Conservation (phyloP, 768 basidiomycete genomes). For the Strobilomyces echinocephalus region DNA sequence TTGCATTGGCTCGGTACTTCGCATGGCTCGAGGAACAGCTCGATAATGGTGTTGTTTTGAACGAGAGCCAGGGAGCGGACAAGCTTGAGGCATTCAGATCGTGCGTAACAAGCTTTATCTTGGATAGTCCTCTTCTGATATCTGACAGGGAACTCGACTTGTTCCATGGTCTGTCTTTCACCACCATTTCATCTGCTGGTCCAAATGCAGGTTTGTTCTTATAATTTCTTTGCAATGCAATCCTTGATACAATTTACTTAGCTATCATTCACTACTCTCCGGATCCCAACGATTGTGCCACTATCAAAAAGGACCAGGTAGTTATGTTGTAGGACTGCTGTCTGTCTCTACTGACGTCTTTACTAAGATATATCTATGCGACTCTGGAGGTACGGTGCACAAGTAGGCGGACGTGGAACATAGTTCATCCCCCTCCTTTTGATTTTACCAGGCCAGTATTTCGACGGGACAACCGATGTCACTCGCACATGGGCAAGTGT, state of each 20-base stretch:
- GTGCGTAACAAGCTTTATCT: slow-evolving; percentile 41
- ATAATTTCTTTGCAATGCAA: background rate
- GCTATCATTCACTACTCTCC: slow-evolving; percentile 95
- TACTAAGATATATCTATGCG: slow-evolving; percentile 65
- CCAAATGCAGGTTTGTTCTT: slow-evolving; percentile 74
- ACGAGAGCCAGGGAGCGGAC: slow-evolving; percentile 77
- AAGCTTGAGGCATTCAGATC: slow-evolving; percentile 75
- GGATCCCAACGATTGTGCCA: slow-evolving; percentile 63
- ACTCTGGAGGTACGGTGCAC: slow-evolving; percentile 66
- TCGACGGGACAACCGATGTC: slow-evolving; percentile 94
- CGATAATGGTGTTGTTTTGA: slow-evolving; percentile 52
- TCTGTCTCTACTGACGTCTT: slow-evolving; percentile 32
- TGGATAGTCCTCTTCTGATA: background rate
- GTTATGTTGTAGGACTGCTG: background rate
- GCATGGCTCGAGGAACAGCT: slow-evolving; percentile 91
- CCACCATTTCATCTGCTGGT: slow-evolving; percentile 89
- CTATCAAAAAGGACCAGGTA: slow-evolving; percentile 73
- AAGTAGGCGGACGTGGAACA: background rate
- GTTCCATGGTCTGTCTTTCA: slow-evolving; percentile 87
- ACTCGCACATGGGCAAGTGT: slow-evolving; percentile 76
- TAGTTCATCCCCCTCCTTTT: background rate
- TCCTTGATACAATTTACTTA: slow-evolving; percentile 21
- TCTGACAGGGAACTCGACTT: slow-evolving; percentile 58
- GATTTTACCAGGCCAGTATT: slow-evolving; percentile 58
- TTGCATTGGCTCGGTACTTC: slow-evolving; percentile 84